Evolutionary conservation across 352 stramenopile genomes (phyloP), one percentile per base, ranked within the genome.

Genomic region (Phytophthora citricola): DNA sequence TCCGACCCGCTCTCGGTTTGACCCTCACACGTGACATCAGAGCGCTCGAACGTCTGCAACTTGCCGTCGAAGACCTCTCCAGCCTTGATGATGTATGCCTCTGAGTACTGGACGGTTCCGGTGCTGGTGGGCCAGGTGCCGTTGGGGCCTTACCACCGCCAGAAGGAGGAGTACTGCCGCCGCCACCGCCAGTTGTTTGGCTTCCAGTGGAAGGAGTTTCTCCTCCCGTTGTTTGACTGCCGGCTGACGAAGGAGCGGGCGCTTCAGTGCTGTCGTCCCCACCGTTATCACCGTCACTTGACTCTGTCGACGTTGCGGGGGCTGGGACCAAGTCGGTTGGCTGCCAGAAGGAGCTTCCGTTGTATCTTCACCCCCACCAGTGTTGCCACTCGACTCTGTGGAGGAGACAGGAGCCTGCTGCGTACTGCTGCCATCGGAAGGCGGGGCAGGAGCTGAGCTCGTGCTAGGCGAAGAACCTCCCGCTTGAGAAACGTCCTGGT

Each of bases 41-140:
- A 79, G 4, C 71, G 77, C 12, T 89, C 72, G 70, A 84, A 89
- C 0, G 73, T 89, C 68, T 87, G 71, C 68, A 80, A 81, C 29
- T 59, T 59, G 3, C 58, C 58, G 48, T 66, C 58, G 20, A 66
- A 66, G 1, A 66, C 48, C 40, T 66, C 66, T 7, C 71, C 76
- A 10, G 74, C 72, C 20, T 74, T 63, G 38, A 83, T 66, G n/a
- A 73, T 58, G 26, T 69, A 58, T 0, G 76, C 56, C 34, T 66
- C 68, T 3, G 48, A 14, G 60, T 57, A 72, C 32, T 59, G 52
- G 14, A 63, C 52, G 4, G 34, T 49, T 4, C 61, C 61, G 0
- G 36, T 64, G 53, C 53, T 59, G 9, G 58, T 14, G 12, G 58
- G 58, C 58, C 58, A 66, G 0, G 32, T 55, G 4, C 55, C 55